These are phyloP conservation scores for Chytridium lagenaria DNA, from an alignment of 371 early-diverging fungal genomes.

Conservation along the genomic window DNA sequence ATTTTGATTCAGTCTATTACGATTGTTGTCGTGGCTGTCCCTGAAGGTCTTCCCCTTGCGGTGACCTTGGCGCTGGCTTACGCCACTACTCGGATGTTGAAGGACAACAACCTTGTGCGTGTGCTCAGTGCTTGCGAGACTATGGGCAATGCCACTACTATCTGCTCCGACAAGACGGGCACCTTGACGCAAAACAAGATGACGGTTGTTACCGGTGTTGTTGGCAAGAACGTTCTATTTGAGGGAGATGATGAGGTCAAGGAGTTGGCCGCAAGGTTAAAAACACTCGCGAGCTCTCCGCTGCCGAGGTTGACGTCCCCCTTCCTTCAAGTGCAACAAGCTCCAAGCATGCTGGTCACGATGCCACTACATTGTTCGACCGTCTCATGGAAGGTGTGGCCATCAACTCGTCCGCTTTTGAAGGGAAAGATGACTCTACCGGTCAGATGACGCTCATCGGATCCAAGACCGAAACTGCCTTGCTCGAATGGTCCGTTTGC, in stretches of 20 bases:
- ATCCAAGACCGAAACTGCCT: conserved; percentile 85
- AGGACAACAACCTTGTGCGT: conserved; percentile 73
- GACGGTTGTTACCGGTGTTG: conserved; percentile 69
- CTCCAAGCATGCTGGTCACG: conserved; percentile 8
- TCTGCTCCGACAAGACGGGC: conserved; percentile 98
- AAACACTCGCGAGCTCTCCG: background rate
- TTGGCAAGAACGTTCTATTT: conserved; percentile 36
- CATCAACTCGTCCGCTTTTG: conserved; percentile 88
- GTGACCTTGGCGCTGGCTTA: conserved; percentile 96
- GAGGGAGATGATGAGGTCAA: conserved; percentile 32
- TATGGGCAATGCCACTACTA: conserved; percentile 96
- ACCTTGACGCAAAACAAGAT: conserved; percentile 95
- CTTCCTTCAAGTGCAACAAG: background rate
- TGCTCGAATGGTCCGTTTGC: conserved; percentile 71
- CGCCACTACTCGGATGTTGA: conserved; percentile 84
- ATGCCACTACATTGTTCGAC: conserved; percentile 18
- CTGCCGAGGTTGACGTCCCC: conserved; percentile 5
- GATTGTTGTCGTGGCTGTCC: conserved; percentile 95
- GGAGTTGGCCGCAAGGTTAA: background rate
- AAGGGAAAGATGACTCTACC: conserved; percentile 63
- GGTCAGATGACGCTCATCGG: conserved; percentile 79
- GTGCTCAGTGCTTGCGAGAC: conserved; percentile 40
- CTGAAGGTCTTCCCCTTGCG: conserved; percentile 97
- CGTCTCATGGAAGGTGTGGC: conserved; percentile 67
- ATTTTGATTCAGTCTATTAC: conserved; percentile 70